Evolutionary conservation across 371 early-diverging fungal species (phyloP).

Genomic region (Syncephalastrum monosporum): DNA sequence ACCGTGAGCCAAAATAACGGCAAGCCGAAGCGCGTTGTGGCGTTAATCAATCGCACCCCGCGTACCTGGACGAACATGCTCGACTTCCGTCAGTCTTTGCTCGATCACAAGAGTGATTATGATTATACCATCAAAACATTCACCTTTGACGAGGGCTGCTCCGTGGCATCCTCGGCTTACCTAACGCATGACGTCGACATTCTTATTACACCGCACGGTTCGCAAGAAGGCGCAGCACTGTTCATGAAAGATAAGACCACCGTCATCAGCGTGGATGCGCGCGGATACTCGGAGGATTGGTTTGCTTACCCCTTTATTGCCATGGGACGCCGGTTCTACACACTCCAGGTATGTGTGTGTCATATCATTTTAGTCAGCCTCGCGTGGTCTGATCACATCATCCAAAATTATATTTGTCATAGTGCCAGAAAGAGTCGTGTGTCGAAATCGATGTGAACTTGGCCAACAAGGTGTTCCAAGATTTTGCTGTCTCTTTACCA

Average conservation of each 20-base stretch:
- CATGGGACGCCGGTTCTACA: slow-evolving; percentile 44
- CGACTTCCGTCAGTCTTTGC: slow-evolving; percentile 24
- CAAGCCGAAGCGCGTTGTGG: slow-evolving; percentile 11
- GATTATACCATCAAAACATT: slow-evolving; percentile 25
- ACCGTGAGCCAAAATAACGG: slow-evolving; percentile 1
- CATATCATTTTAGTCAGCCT: neutral
- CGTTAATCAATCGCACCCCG: slow-evolving; percentile 25
- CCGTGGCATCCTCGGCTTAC: slow-evolving; percentile 39
- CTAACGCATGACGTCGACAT: slow-evolving; percentile 43
- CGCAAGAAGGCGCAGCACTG: slow-evolving; percentile 42
- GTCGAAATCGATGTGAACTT: slow-evolving; percentile 23
- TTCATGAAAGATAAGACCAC: slow-evolving; percentile 42
- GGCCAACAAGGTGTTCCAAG: slow-evolving; percentile 5
- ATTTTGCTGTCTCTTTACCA: neutral
- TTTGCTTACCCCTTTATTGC: slow-evolving; percentile 47
- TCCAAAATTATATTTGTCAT: neutral
- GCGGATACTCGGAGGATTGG: slow-evolving; percentile 47
- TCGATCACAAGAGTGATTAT: neutral
- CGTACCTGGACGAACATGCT: slow-evolving; percentile 39
- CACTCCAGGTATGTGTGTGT: slow-evolving; percentile 18
- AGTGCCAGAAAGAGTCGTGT: slow-evolving; percentile 26
- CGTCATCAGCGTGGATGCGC: slow-evolving; percentile 35
- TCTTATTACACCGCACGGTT: slow-evolving; percentile 45
- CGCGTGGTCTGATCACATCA: neutral
- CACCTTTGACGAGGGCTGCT: slow-evolving; percentile 46